A percentile compares a stretch with the other conserved stretches of the same genome.
phyloP scores from a whole-genome alignment of 352 stramenopile species.

The Globisporangium orthogonon region DNA sequence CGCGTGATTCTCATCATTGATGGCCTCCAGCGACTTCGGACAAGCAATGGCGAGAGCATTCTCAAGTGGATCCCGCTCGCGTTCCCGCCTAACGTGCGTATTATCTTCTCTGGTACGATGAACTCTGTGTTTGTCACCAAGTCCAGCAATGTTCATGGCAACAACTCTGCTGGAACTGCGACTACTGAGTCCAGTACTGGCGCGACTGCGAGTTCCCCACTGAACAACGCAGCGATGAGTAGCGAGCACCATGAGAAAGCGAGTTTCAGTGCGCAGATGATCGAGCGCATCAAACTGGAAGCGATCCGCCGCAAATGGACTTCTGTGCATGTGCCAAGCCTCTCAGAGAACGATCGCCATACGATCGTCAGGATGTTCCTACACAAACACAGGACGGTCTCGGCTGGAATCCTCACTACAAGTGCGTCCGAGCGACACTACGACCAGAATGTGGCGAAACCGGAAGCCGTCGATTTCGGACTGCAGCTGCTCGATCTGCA shows the following conservation, averaged over 20 bases:
- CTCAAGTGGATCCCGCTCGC: conserved; percentile 88
- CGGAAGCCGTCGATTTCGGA: background rate
- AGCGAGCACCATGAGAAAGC: conserved; percentile 59
- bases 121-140: conserved; percentile 20
- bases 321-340: conserved; percentile 44
- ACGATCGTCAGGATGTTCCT: conserved; percentile 62
- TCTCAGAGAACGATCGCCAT: conserved; percentile 58
- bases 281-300: conserved; percentile 81
- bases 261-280: conserved; percentile 61
- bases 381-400: conserved; percentile 19
- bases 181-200: background rate
- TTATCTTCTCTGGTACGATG: conserved; percentile 76
- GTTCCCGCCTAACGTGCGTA: conserved; percentile 84
- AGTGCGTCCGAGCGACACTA: background rate
- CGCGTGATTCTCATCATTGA: conserved; percentile 89
- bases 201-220: no score
- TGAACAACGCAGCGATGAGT: background rate
- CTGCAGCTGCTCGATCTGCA: conserved; percentile 78
- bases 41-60: conserved; percentile 83
- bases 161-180: background rate
- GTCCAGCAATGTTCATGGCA: background rate
- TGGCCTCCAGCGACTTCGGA: conserved; percentile 79
- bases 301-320: conserved; percentile 73
- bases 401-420: background rate
- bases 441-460: background rate